phyloP scores from a whole-genome alignment of 352 stramenopile species.

The Phytophthora kernoviae region DNA sequence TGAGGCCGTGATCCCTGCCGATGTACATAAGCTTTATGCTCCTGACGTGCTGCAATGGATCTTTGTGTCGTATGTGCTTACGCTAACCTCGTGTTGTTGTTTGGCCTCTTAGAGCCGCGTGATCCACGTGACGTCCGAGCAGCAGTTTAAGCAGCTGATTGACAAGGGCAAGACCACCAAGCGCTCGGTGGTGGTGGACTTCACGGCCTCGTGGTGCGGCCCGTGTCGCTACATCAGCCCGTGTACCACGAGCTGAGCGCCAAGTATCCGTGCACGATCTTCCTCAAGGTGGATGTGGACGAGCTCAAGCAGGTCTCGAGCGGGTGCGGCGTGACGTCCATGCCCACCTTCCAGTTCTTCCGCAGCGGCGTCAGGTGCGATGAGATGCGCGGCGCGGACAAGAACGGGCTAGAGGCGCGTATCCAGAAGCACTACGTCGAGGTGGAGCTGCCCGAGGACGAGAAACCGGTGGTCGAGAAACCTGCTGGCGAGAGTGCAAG shows the following conservation, averaged over 20 bases:
- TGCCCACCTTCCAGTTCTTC: slow-evolving; percentile 97
- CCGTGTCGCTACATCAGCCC: slow-evolving; percentile 87
- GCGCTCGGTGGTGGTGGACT: slow-evolving; percentile 83
- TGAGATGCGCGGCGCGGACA: slow-evolving; percentile 88
- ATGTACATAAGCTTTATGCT: slow-evolving; percentile 36
- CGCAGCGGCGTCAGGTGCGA: slow-evolving; percentile 89
- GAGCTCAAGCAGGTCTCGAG: slow-evolving; percentile 58
- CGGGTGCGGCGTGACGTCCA: slow-evolving; percentile 83
- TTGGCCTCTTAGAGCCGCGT: slow-evolving; percentile 54
- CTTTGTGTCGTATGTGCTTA: neutral
- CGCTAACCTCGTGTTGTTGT: slow-evolving; percentile 1
- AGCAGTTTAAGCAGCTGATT: slow-evolving; percentile 81
- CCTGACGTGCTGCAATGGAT: neutral
- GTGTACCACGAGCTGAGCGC: slow-evolving; percentile 86
- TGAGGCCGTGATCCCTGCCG: slow-evolving; percentile 51
- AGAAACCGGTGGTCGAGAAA: slow-evolving; percentile 42
- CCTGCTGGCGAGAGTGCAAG: slow-evolving; percentile 6
- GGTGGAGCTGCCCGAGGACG: slow-evolving; percentile 71
- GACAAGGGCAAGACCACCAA: slow-evolving; percentile 71
- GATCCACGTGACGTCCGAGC: slow-evolving; percentile 67
- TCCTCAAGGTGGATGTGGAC: slow-evolving; percentile 91
- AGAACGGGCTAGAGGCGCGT: slow-evolving; percentile 52
- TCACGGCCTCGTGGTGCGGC: slow-evolving; percentile 89
- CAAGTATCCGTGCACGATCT: slow-evolving; percentile 84
- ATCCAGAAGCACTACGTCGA: slow-evolving; percentile 84